Base-by-base conservation (phyloP, 768 basidiomycete species). In the Russula vinacea region DNA sequence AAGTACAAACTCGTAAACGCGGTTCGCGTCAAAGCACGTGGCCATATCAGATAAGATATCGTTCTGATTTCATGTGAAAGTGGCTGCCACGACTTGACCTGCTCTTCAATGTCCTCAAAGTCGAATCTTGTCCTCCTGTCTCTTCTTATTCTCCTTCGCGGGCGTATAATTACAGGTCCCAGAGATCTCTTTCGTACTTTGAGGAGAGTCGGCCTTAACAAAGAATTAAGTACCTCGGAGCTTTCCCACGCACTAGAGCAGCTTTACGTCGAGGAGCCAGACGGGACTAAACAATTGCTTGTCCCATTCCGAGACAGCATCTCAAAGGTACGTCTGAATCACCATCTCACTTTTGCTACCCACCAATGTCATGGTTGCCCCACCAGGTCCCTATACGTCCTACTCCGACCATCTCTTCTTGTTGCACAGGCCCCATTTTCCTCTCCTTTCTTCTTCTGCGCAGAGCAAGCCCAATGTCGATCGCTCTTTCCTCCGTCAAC, bases 231-330 rank as follows among this genome's bases (percentile, higher is more conserved):
- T 26, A 45, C 75, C 32, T 76, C 80, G 47, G 81, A 84, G 45
- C 73, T 84, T 10, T 72, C 74, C 9, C 72, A 76, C 51, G 80
- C 83, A 22, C 69, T 88, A 52, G 84, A 87, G 73, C 79, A 84
- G 68, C 76, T 91, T 32, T 92, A 90, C 70, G 74, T 82, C 19
- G 79, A 83, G 35, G 80, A 83, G 60, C 71, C 78, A 3, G 81
- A 84, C 67, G 88, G 87, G 3, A 79, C 79, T 19, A 84, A 84
- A 71, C 84, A 79, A 5, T 74, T 91, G n/a, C 78, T 87, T 1
- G 84, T 90, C 6, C 88, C 86, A 1, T 85, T 87, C 70, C 76
- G 82, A 26, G 84, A 86, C 39, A 74, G 81, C 51, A 74, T 92
- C 8, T 82, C 85, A 14, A 85, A 85, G 79, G 88, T 88, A 37